Evolutionary conservation across 2,329 filamentous ascomycete species (phyloP).

Genomic region (Aureobasidium uvarum): DNA sequence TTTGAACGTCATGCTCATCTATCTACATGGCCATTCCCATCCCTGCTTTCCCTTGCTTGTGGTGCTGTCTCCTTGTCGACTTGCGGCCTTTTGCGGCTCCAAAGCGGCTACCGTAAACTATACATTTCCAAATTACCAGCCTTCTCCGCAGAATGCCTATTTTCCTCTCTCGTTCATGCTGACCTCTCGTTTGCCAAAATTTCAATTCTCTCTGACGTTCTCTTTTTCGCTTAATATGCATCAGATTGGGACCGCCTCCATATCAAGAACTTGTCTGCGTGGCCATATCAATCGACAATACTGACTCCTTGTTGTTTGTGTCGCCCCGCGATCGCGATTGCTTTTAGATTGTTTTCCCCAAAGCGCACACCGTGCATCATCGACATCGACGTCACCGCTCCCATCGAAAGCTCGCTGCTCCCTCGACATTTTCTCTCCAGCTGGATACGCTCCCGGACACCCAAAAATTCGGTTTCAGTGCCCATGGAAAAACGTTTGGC

Average conservation of each 20-base stretch:
- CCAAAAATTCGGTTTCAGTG: too few relatives aligned
- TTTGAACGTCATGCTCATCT: constrained; percentile 6
- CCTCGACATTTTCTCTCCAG: not conserved
- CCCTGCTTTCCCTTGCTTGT: not conserved
- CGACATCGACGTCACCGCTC: not conserved
- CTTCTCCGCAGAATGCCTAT: not conserved
- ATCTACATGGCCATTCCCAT: not conserved
- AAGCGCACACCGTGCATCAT: constrained; percentile 13
- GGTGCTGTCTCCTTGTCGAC: not conserved
- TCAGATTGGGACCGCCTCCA: not conserved
- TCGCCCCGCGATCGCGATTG: constrained; percentile 21
- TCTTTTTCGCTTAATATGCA: constrained; percentile 2
- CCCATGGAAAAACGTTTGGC: not conserved
- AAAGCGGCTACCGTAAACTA: constrained; percentile 11
- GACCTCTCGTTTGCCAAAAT: not conserved
- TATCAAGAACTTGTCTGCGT: not conserved
- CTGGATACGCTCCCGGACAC: too few relatives aligned
- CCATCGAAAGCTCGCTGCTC: not conserved
- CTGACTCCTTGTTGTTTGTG: constrained; percentile 10
- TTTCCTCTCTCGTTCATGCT: not conserved
- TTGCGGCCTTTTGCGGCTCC: not conserved
- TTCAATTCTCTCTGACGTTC: too few relatives aligned
- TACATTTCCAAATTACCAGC: constrained; percentile 15
- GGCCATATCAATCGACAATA: constrained; percentile 8
- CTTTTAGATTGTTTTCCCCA: constrained; percentile 18